Conservation (phyloP, 805 yeast species). For the Jamesozyma hellenica region DNA sequence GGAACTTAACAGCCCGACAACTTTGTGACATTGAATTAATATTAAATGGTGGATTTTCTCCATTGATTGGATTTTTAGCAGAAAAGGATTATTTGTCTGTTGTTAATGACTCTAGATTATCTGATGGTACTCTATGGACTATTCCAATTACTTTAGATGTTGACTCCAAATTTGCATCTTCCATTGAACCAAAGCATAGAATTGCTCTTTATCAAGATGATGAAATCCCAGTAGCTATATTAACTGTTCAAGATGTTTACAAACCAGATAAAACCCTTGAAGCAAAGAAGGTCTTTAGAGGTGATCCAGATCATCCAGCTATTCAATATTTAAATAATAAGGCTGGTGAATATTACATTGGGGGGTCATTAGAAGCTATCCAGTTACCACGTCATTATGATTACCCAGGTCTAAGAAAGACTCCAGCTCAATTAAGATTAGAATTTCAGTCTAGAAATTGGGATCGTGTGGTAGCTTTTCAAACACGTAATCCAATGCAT, state of each 20-base stretch:
- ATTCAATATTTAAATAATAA: slow-evolving; percentile 57
- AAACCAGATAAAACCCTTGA: slow-evolving; percentile 70
- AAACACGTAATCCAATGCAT: slow-evolving; percentile 97
- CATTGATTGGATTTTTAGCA: slow-evolving; percentile 54
- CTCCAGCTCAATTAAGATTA: slow-evolving; percentile 81
- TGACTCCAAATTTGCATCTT: slow-evolving; percentile 37
- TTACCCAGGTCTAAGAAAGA: slow-evolving; percentile 74
- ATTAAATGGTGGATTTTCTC: slow-evolving; percentile 90
- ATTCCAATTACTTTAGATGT: slow-evolving; percentile 90
- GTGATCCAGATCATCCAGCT: slow-evolving; percentile 96
- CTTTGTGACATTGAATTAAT: slow-evolving; percentile 88
- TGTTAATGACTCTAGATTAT: slow-evolving; percentile 56
- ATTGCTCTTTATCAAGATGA: slow-evolving; percentile 73
- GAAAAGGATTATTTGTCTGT: slow-evolving; percentile 57
- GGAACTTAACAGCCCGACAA: slow-evolving; percentile 68
- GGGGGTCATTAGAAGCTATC: slow-evolving; percentile 81
- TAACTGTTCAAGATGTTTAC: slow-evolving; percentile 71
- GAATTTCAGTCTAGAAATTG: slow-evolving; percentile 77
- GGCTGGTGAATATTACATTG: slow-evolving; percentile 78
- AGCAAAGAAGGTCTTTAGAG: slow-evolving; percentile 83
- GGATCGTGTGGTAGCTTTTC: slow-evolving; percentile 90
- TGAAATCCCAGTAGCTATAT: slow-evolving; percentile 66
- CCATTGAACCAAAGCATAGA: slow-evolving; percentile 46
- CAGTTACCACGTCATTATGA: slow-evolving; percentile 82
- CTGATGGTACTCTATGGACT: slow-evolving; percentile 76